A percentile compares a stretch with the other conserved stretches of the same genome.
Conservation (phyloP, 1,284 basidiomycete species). For the Sporisorium sorghi region DNA sequence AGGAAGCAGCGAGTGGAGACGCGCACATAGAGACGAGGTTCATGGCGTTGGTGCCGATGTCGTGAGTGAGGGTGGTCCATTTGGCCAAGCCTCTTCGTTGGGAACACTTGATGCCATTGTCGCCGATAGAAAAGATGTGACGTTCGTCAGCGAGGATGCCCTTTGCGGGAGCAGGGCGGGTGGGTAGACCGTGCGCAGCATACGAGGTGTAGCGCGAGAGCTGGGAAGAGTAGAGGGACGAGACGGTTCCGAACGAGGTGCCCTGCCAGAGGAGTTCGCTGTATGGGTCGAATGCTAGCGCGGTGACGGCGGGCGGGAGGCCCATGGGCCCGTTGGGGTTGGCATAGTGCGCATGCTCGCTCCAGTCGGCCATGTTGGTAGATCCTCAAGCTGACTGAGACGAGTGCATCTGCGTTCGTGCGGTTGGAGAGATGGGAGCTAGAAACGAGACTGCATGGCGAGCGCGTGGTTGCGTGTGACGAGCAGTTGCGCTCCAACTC, state of each 20-base stretch:
- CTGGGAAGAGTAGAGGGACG: conserved; percentile 78
- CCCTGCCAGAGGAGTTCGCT: conserved; percentile 91
- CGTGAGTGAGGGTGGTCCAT: conserved; percentile 62
- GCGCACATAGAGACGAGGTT: conserved; percentile 63
- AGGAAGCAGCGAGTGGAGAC: conserved; percentile 57
- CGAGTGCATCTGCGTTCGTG: neutral
- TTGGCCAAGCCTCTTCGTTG: conserved; percentile 69
- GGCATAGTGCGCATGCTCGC: conserved; percentile 61
- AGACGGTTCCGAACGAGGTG: conserved; percentile 78
- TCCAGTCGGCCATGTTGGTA: conserved; percentile 61
- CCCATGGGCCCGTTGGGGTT: conserved; percentile 58
- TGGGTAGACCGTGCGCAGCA: conserved; percentile 73
- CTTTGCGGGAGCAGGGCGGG: conserved; percentile 70
- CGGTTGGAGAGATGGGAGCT: no score
- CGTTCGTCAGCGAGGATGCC: conserved; percentile 68
- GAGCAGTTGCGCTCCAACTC: no score
- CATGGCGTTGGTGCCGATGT: conserved; percentile 43
- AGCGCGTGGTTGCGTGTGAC: neutral
- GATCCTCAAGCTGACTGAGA: no score
- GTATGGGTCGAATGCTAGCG: conserved; percentile 85
- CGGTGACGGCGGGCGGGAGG: conserved; percentile 56
- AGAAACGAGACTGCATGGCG: no score
- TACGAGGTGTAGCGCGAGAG: conserved; percentile 74
- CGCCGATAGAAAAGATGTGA: conserved; percentile 68
- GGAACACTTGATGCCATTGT: conserved; percentile 69